phyloP scores from a whole-genome alignment of 805 yeast genomes.

The Vanderwaltozyma verrucispora region DNA sequence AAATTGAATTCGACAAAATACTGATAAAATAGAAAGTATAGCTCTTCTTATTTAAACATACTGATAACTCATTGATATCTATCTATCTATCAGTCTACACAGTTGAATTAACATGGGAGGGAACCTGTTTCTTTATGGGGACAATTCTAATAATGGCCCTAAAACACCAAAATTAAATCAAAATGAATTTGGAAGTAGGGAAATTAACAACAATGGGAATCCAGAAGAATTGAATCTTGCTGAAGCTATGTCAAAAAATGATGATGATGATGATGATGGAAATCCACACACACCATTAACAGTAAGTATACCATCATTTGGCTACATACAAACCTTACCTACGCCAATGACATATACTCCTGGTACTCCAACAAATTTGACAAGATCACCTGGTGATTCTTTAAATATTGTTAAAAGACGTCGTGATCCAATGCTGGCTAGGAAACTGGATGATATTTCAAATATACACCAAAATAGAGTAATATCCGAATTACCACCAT shows the following conservation, averaged over 20 bases:
- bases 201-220: background rate
- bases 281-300: constrained; percentile 14
- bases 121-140: background rate
- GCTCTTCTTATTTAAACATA: no score
- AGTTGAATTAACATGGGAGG: no score
- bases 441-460: constrained; percentile 5
- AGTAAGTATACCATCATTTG: constrained; percentile 16
- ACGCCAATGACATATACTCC: constrained; percentile 27
- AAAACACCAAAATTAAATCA: constrained; percentile 15
- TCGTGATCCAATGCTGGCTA: constrained; percentile 1
- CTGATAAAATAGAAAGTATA: no score
- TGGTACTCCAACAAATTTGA: constrained; percentile 8
- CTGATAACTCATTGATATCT: no score
- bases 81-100: no score
- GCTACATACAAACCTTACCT: constrained; percentile 18
- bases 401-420: constrained; percentile 13
- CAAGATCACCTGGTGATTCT: constrained; percentile 12
- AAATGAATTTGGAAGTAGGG: constrained; percentile 9
- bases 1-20: no score
- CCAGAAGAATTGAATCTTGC: no score
- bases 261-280: background rate
- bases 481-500: constrained; percentile 18
- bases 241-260: background rate
- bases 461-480: constrained; percentile 10
- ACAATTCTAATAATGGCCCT: background rate